Base-by-base conservation (phyloP, 768 basidiomycete genomes). In the Suillus spraguei region DNA sequence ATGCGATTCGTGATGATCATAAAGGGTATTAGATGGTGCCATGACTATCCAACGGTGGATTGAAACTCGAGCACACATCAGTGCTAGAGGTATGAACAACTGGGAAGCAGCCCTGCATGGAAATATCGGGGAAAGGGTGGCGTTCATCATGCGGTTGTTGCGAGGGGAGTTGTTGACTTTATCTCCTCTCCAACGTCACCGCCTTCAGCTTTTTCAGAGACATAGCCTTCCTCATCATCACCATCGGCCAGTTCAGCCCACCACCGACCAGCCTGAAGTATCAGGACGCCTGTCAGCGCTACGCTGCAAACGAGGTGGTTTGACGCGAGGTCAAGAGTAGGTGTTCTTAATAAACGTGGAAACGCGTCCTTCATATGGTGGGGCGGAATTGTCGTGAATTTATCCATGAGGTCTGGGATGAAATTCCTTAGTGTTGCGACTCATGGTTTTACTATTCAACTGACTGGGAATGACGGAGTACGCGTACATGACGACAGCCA, bases 251-350 rank as follows among this genome's bases (percentile, higher is more conserved):
- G 85, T 72, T 95, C 93, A 4, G 89, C 91, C 92, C 92, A 95
- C 79, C 87, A 90, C 50, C 92, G 85, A 52, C 89, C 90, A 0
- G 92, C 91, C 77, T 95, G 93, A 32, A 95, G 82, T 10, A 87
- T 85, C 39, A 95, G 79, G 33, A 95, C 90, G n/a, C 93, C 93
- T 0, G 93, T 95, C 61, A 95, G 83, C 0, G 91, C 91, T 54
- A 95, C 93, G 71, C 90, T 91, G 79, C 91, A 94, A 63, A 94
- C 85, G 70, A 95, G 89, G 72, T 95, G 86, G 69, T 85, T 88
- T 35, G 92, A 91, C 0, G 93, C 93, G 59, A 95, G 87, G 63
- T 90, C 90, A 54, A 94, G 83, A 1, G 88, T 90, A 16, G 86
- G 82, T 47, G 75, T 79, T 10, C 87, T 85, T 14, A 94, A 81